These are phyloP conservation scores for Colletotrichum echinochloae DNA, from an alignment of 2,329 filamentous ascomycete species.

Conservation along the genomic window DNA sequence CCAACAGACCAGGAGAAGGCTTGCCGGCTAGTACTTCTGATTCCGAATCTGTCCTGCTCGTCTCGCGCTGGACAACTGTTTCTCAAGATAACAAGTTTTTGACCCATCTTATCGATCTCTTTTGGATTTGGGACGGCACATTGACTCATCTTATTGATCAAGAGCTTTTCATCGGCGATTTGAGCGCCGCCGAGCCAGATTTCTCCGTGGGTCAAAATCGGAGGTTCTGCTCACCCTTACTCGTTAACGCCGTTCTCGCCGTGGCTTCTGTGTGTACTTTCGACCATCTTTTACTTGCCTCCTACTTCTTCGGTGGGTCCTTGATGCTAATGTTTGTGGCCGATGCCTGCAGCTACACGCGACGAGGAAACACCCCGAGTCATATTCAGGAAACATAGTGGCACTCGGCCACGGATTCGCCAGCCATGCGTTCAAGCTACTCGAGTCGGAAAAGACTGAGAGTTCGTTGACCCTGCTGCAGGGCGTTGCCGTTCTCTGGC, in stretches of 20 bases:
- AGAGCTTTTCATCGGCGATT: constrained; percentile 37
- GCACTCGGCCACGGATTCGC: constrained; percentile 6
- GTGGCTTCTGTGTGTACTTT: constrained; percentile 40
- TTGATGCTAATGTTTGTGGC: background rate
- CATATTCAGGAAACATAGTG: background rate
- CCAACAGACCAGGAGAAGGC: background rate
- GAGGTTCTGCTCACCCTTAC: constrained; percentile 43
- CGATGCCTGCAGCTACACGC: constrained; percentile 13
- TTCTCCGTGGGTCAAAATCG: background rate
- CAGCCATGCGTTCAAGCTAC: constrained; percentile 11
- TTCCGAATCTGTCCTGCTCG: constrained; percentile 21
- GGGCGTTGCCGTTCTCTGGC: constrained; percentile 41
- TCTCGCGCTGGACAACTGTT: constrained; percentile 43
- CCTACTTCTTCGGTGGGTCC: background rate
- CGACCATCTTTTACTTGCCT: background rate
- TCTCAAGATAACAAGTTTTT: constrained; percentile 36
- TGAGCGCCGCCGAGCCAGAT: constrained; percentile 4
- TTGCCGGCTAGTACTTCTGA: background rate
- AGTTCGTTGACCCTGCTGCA: constrained; percentile 41
- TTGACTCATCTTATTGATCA: constrained; percentile 40
- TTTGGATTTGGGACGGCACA: constrained; percentile 45
- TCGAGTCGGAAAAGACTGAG: constrained; percentile 8
- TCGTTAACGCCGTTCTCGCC: constrained; percentile 44
- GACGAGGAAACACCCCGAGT: background rate
- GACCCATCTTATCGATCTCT: constrained; percentile 41